phyloP scores from a whole-genome alignment of 2,329 filamentous ascomycete species.

The Nakataea oryzae region DNA sequence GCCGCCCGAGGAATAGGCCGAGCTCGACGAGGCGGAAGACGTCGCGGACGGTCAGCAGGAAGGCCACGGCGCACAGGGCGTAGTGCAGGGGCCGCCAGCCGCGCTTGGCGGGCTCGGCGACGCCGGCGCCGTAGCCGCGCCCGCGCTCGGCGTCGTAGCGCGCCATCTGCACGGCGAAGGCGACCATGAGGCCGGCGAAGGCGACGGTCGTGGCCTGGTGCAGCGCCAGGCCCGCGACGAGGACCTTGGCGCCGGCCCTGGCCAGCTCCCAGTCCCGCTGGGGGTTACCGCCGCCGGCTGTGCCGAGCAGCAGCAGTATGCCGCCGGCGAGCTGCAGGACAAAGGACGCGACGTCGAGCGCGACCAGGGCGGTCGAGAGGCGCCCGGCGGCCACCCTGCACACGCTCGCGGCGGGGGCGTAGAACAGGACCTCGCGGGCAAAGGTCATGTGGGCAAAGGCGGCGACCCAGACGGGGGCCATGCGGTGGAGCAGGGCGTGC shows the following conservation, averaged over 20 bases:
- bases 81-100: conserved; percentile 22
- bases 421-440: conserved; percentile 26
- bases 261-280: no score
- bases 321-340: conserved; percentile 31
- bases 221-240: conserved; percentile 25
- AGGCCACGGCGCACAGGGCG: conserved; percentile 18
- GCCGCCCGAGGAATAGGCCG: conserved; percentile 7
- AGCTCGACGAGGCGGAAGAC: conserved; percentile 51
- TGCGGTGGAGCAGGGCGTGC: conserved; percentile 25
- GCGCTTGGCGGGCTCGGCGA: conserved; percentile 10
- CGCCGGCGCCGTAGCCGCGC: neutral
- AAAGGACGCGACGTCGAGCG: conserved; percentile 35
- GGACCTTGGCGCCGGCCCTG: conserved; percentile 23
- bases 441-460: conserved; percentile 34
- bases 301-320: no score
- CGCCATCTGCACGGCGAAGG: conserved; percentile 21
- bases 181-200: conserved; percentile 22
- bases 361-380: conserved; percentile 34
- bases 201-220: conserved; percentile 26
- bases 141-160: conserved; percentile 6
- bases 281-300: no score
- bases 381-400: conserved; percentile 18
- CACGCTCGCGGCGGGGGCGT: conserved; percentile 21
- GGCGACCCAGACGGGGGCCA: conserved; percentile 33
- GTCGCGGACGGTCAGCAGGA: conserved; percentile 31